These are phyloP conservation scores for Asparagopsis taxiformis DNA, from an alignment of 31 red algal genomes.

Conservation along the genomic window DNA sequence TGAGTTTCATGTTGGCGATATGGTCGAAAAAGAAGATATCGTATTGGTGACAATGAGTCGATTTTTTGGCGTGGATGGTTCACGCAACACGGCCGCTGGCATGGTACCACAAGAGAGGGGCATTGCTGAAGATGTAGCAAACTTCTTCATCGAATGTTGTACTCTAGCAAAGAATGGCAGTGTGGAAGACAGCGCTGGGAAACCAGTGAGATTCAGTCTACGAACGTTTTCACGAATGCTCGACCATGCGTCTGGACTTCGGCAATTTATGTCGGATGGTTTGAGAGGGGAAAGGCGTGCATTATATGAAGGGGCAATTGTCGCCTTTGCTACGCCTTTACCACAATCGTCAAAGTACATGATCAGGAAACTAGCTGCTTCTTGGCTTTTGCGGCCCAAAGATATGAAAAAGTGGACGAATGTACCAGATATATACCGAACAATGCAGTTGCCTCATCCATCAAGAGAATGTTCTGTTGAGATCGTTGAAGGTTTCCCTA, in stretches of 20 bases:
- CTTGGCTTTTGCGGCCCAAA: constrained; percentile 1
- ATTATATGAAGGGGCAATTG: constrained; percentile 84
- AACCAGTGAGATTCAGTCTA: constrained; percentile 70
- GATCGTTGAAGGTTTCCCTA: constrained; percentile 41
- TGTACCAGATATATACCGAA: background rate
- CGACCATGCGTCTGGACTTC: constrained; percentile 51
- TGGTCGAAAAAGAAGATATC: constrained; percentile 57
- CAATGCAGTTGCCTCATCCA: background rate
- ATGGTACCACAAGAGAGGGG: constrained; percentile 5
- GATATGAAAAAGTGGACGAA: background rate
- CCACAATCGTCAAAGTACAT: constrained; percentile 9
- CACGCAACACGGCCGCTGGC: constrained; percentile 3
- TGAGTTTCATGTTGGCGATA: constrained; percentile 80
- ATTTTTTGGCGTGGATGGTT: constrained; percentile 31
- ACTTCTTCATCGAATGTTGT: constrained; percentile 57
- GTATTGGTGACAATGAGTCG: constrained; percentile 44
- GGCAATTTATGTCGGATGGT: constrained; percentile 1
- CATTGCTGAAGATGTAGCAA: constrained; percentile 60
- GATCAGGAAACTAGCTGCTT: constrained; percentile 13
- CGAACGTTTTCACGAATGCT: constrained; percentile 78
- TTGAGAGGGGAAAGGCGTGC: constrained; percentile 17
- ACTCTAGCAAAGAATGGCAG: constrained; percentile 20
- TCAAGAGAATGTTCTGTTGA: background rate
- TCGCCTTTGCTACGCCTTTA: constrained; percentile 72
- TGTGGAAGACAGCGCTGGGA: constrained; percentile 56